Evolutionary conservation across 2,329 filamentous ascomycete genomes (phyloP), one percentile per base, ranked within the genome.

Genomic region (Botryotinia globosa): DNA sequence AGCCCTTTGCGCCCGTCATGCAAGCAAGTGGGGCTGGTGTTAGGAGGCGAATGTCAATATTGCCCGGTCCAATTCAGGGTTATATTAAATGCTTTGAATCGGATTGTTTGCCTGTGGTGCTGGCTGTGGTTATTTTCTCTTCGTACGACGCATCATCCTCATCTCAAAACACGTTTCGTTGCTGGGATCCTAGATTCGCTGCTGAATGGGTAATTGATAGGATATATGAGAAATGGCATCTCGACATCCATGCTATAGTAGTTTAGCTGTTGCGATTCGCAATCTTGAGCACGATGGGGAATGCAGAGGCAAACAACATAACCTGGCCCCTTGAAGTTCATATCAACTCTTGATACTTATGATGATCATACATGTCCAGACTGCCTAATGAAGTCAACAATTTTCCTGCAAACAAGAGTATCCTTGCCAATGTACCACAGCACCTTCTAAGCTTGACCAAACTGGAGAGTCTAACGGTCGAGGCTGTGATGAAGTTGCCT

Each of bases 1-100:
- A 37, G 25, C 14, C 39, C 29, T 72, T 32, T 72, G 70, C 66
- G 39, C 63, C 59, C 32, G 51, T 42, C 70, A 67, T 72, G 62
- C 62, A 48, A 68, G 34, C 29, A 51, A 20, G 29, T 71, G 45
- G 45, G 22, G 34, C 37, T 66, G 61, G 44, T 58, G 32, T 32
- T 51, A 56, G 37, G 37, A 56, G 48, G 34, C 65, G 48, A 56
- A 68, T 25, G 12, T 18, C 37, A 42, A 68, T 58, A 20, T 9
- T 68, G 37, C 18, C n/a, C 54, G 48, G 7, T 44, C 18, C 6
- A 56, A 12, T 8, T 56, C 18, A 1, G 10, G 5, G 6, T n/a
- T 14, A 22, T n/a, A 16, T 32, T 7, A 42, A 56, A 32, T 10
- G 64, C 45, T 48, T 67, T 56, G 37, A 34, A 39, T 56, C 29